A percentile compares a stretch with the other conserved stretches of the same genome.
Conservation (phyloP, 73 alveolate species). For the Breviolum minutum region DNA sequence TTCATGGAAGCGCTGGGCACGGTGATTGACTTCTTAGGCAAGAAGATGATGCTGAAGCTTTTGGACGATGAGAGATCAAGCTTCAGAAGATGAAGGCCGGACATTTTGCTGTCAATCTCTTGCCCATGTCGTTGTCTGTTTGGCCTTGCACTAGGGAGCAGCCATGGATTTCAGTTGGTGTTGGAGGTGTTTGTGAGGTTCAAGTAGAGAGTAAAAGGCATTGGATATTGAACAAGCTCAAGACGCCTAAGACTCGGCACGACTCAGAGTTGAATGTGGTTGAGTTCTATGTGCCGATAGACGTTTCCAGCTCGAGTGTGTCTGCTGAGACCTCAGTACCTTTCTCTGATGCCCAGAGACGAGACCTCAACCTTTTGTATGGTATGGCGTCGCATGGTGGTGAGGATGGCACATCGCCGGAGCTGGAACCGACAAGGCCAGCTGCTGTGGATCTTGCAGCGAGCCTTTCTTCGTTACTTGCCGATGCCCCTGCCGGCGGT, state of each 20-base stretch:
- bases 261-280: not conserved
- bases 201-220: not conserved
- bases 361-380: not conserved
- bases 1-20: slow-evolving; percentile 13
- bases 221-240: not conserved
- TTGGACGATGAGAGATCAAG: not conserved
- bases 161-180: not conserved
- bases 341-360: no score
- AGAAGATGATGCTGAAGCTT: not conserved
- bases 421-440: not conserved
- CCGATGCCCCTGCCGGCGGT: slow-evolving; percentile 22
- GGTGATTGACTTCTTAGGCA: not conserved
- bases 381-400: not conserved
- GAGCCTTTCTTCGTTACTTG: not conserved
- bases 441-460: slow-evolving; percentile 6
- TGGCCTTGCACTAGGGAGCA: not conserved
- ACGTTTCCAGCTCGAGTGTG: not conserved
- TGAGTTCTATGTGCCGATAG: not conserved
- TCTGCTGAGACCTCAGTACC: not conserved
- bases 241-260: not conserved
- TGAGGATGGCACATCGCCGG: not conserved
- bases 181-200: not conserved
- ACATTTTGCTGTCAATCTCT: not conserved
- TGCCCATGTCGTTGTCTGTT: not conserved
- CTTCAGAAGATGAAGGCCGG: not conserved